Evolutionary conservation across 2,329 filamentous ascomycete genomes (phyloP).

Genomic region (Scedosporium aurantiacum): DNA sequence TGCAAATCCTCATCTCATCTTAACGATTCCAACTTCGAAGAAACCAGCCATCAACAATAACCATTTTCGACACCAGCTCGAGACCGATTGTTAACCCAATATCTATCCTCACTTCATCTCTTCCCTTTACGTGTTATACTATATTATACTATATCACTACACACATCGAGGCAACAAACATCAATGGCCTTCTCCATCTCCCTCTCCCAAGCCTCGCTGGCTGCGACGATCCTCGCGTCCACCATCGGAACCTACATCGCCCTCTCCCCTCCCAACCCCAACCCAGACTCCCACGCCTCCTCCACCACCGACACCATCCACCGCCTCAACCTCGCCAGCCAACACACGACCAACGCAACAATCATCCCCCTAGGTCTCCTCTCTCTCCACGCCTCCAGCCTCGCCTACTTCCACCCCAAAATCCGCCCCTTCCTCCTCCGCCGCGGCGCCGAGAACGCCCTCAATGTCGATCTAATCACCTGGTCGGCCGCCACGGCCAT

Average conservation of each 20-base stretch:
- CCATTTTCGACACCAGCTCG: too few relatives aligned
- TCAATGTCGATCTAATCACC: conserved; percentile 21
- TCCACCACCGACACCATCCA: conserved; percentile 14
- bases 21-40: too few relatives aligned
- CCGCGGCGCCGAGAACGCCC: conserved; percentile 18
- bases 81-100: neutral
- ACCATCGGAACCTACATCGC: conserved; percentile 19
- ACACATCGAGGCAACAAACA: neutral
- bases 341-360: conserved; percentile 13
- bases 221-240: conserved; percentile 17
- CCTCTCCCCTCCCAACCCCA: conserved; percentile 21
- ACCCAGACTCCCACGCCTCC: conserved; percentile 1
- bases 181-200: neutral
- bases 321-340: conserved; percentile 16
- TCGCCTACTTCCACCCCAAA: conserved; percentile 11
- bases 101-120: neutral
- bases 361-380: conserved; percentile 15
- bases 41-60: too few relatives aligned
- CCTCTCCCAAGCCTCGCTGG: conserved; percentile 12
- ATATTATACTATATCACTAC: too few relatives aligned
- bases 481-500: conserved; percentile 24
- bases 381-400: conserved; percentile 14
- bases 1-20: too few relatives aligned
- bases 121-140: too few relatives aligned
- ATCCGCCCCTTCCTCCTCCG: conserved; percentile 16